phyloP scores from a whole-genome alignment of 2,329 filamentous ascomycete genomes.

The Exserohilum rostratum region DNA sequence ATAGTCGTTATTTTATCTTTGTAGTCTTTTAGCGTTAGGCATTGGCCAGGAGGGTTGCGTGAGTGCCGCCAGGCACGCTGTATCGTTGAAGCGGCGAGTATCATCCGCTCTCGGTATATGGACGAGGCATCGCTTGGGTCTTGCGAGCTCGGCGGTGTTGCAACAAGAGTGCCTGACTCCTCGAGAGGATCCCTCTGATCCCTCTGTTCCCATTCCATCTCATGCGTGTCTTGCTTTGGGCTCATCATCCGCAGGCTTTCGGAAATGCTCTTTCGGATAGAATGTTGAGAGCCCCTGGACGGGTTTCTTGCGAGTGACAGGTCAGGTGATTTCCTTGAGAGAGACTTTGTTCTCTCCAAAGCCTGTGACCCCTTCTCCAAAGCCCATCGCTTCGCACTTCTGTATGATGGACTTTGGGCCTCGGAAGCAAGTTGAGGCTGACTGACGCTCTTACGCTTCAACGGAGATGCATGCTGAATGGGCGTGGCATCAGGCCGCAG shows the following conservation, averaged over 20 bases:
- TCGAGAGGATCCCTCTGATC: constrained; percentile 35
- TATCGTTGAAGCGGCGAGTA: constrained; percentile 42
- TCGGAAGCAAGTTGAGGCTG: constrained; percentile 35
- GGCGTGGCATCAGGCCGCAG: constrained; percentile 30
- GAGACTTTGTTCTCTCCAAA: constrained; percentile 42
- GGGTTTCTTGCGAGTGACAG: constrained; percentile 35
- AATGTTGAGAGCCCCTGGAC: constrained; percentile 41
- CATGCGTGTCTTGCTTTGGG: constrained; percentile 35
- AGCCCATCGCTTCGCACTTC: constrained; percentile 45
- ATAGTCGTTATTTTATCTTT: constrained; percentile 48
- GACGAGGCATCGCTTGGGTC: constrained; percentile 34
- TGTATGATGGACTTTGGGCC: constrained; percentile 41
- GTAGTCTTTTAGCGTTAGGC: constrained; percentile 44
- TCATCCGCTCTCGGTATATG: constrained; percentile 32
- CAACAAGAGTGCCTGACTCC: constrained; percentile 35
- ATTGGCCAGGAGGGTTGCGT: constrained; percentile 11
- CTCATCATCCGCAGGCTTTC: constrained; percentile 37
- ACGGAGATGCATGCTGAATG: constrained; percentile 27
- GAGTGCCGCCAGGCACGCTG: constrained; percentile 46
- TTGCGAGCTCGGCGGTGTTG: constrained; percentile 37
- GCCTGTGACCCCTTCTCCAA: constrained; percentile 45
- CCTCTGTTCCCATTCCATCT: constrained; percentile 39
- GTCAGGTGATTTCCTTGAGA: constrained; percentile 41
- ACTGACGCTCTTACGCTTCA: constrained; percentile 43
- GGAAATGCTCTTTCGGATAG: constrained; percentile 44